Percentiles rank a stretch among this genome's conserved stretches.
Evolutionary conservation across 768 basidiomycete genomes (phyloP).

Genomic region (Calocybe indica): DNA sequence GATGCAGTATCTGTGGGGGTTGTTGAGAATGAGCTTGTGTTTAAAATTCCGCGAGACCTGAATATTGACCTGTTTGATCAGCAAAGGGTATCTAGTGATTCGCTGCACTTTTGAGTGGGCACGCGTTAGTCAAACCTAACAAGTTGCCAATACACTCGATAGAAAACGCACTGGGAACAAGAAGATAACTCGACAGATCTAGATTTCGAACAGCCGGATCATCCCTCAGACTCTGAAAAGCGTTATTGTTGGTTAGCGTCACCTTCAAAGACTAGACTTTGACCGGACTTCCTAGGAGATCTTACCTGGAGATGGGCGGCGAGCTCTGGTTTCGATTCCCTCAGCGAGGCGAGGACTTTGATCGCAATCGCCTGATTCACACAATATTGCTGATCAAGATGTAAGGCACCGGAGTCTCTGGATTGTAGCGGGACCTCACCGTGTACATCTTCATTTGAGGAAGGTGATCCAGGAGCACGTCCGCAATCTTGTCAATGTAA

Average conservation of each 20-base stretch:
- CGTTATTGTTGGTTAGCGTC: not conserved
- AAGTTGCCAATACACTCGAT: not conserved
- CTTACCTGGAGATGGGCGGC: constrained; percentile 62
- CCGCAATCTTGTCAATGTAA: constrained; percentile 85
- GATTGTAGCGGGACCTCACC: constrained; percentile 32
- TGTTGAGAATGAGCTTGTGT: constrained; percentile 1
- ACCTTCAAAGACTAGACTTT: not conserved
- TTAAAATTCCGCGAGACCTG: not conserved
- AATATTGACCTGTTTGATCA: constrained; percentile 84
- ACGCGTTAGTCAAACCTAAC: constrained; percentile 1
- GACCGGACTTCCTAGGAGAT: not conserved
- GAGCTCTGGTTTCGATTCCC: constrained; percentile 62
- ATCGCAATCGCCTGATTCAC: constrained; percentile 80
- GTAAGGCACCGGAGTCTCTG: no score
- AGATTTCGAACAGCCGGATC: constrained; percentile 74
- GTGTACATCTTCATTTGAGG: constrained; percentile 76
- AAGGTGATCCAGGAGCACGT: constrained; percentile 73
- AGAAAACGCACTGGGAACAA: constrained; percentile 72
- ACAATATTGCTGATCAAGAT: constrained; percentile 70
- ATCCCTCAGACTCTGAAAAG: constrained; percentile 61
- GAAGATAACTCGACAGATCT: constrained; percentile 85
- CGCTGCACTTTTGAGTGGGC: constrained; percentile 69
- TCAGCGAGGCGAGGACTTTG: constrained; percentile 66
- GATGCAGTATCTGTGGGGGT: constrained; percentile 58
- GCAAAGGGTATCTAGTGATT: constrained; percentile 87